Evolutionary conservation across 768 basidiomycete species (phyloP).

Genomic region (Lactarius tabidus): DNA sequence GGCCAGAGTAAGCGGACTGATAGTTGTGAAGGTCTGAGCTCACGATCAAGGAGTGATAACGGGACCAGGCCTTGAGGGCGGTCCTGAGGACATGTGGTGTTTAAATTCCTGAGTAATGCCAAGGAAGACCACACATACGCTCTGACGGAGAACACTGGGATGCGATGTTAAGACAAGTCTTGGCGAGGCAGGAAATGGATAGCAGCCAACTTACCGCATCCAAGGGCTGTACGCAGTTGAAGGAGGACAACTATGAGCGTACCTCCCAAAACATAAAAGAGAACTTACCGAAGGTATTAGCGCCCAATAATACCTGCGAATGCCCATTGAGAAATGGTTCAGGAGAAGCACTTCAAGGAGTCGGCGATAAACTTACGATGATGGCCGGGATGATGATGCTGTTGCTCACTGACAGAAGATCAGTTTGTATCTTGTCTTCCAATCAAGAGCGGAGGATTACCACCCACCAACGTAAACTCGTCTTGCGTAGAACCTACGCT

Average conservation of each 20-base stretch:
- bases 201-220: slow-evolving; percentile 27
- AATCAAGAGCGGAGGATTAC: background rate
- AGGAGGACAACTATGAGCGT: background rate
- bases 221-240: slow-evolving; percentile 22
- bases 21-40: slow-evolving; percentile 17
- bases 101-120: background rate
- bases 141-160: slow-evolving; percentile 47
- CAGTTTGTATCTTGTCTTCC: background rate
- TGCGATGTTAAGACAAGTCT: too few relatives aligned
- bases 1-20: background rate
- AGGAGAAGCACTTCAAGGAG: background rate
- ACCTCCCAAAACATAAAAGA: background rate
- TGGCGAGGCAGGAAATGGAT: background rate
- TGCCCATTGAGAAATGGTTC: background rate
- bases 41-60: slow-evolving; percentile 35
- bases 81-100: slow-evolving; percentile 21
- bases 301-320: slow-evolving; percentile 33
- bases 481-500: slow-evolving; percentile 3
- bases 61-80: slow-evolving; percentile 35
- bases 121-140: slow-evolving; percentile 33
- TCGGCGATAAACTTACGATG: background rate
- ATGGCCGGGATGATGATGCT: background rate
- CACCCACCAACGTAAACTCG: slow-evolving; percentile 6
- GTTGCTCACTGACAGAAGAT: background rate
- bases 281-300: slow-evolving; percentile 42